Base-by-base conservation (phyloP, 768 basidiomycete species). In the Lactarius psammicola region DNA sequence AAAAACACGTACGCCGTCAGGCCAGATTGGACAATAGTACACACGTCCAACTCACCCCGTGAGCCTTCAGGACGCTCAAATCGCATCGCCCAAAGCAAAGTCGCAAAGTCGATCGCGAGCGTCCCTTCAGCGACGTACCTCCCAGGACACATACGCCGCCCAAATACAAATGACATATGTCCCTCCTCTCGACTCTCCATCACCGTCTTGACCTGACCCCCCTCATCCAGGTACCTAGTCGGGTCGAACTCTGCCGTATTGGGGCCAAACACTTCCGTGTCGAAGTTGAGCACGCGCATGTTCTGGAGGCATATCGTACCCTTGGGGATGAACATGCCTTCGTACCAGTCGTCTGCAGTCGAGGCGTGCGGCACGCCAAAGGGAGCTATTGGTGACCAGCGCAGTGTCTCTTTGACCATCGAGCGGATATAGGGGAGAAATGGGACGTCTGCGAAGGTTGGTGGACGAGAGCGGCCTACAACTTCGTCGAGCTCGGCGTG, bases 401-500 rank as follows among this genome's bases (percentile, higher is more conserved):
- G 64, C 46, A 75, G 60, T 2, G 72, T 61, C 61, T 80, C 79
- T 59, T 75, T 71, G n/a, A 79, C 53, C 11, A 80, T 65, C 2
- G 74, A 74, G 33, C 77, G 73, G 26, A 80, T 62, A 60, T 79
- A 82, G 1, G 78, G 79, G 8, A 82, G 70, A 40, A 68, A 55
- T 2, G 60, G 58, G 40, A 69, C 63, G 66, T 78, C 77, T 4
- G 68, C 65, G 23, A 78, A 75, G 4, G 71, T 72, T 1, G 81
- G 82, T 9, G 82, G 71, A 4, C 80, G 73, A 26, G 69, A 73
- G 2, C 53, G 28, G 15, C 77, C 59, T 13, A 81, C 66, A 5
- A 81, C 74, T 1, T 57, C 31, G 67, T 82, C 81, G 15, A 83
- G 73, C 67, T 82, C 80, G 5, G 71, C 73, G 60, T 80, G 82